Percentiles rank a stretch among this genome's conserved stretches.
These are phyloP conservation scores for Plasmopara muralis DNA, from an alignment of 352 stramenopile genomes.

Conservation along the genomic window DNA sequence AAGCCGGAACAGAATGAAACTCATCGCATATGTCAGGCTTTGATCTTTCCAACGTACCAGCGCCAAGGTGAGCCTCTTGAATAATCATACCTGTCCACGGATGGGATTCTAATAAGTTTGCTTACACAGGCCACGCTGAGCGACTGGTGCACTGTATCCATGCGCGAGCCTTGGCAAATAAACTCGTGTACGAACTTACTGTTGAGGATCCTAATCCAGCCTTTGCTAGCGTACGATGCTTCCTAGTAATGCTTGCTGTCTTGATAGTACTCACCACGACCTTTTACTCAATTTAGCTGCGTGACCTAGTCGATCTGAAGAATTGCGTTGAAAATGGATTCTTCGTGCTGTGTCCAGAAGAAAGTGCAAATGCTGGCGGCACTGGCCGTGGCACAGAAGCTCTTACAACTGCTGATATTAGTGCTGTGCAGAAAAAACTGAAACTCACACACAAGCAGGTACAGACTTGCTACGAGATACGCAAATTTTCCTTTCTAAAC, in stretches of 20 bases:
- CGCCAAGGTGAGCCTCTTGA: slow-evolving; percentile 46
- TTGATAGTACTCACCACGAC: not conserved
- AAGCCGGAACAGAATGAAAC: slow-evolving; percentile 48
- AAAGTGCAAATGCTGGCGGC: slow-evolving; percentile 11
- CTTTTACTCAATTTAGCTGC: slow-evolving; percentile 34
- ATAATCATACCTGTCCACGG: not conserved
- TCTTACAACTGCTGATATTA: slow-evolving; percentile 43
- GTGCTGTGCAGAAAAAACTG: slow-evolving; percentile 59
- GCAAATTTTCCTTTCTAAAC: slow-evolving; percentile 59
- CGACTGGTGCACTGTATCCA: slow-evolving; percentile 65
- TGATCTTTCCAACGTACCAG: slow-evolving; percentile 74
- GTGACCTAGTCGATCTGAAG: slow-evolving; percentile 64
- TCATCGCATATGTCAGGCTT: slow-evolving; percentile 76
- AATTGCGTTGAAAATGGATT: slow-evolving; percentile 52
- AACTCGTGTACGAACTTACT: slow-evolving; percentile 71
- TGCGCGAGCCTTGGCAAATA: slow-evolving; percentile 39
- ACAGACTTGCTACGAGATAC: slow-evolving; percentile 71
- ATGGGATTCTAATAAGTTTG: slow-evolving; percentile 1
- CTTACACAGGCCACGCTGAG: slow-evolving; percentile 53
- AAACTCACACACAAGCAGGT: slow-evolving; percentile 78
- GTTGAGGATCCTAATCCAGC: slow-evolving; percentile 79
- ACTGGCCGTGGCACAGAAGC: slow-evolving; percentile 31
- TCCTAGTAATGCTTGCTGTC: not conserved
- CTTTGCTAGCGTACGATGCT: slow-evolving; percentile 47
- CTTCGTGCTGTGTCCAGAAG: slow-evolving; percentile 42